phyloP scores from a whole-genome alignment of 2,329 filamentous ascomycete genomes.

The Fusarium torreyae region DNA sequence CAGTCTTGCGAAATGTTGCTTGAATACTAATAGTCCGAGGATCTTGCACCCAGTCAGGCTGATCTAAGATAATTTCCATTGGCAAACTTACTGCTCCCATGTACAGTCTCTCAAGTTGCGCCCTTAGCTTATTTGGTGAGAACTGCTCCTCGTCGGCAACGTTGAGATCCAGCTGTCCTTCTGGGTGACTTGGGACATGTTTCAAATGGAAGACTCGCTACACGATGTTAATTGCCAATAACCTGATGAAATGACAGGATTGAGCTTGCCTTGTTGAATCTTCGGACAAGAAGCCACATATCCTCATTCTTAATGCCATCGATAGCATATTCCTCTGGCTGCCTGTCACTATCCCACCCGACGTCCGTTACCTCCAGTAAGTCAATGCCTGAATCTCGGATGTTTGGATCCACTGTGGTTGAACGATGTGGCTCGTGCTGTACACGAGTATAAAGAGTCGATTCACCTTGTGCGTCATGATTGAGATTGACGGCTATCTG shows the following conservation, averaged over 20 bases:
- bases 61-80: too few relatives aligned
- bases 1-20: conserved; percentile 79
- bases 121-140: conserved; percentile 83
- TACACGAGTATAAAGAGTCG: neutral
- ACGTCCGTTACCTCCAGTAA: neutral
- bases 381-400: accelerated
- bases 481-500: conserved; percentile 13
- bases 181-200: neutral
- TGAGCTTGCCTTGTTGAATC: conserved; percentile 27
- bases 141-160: conserved; percentile 82
- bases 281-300: conserved; percentile 25
- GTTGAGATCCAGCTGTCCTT: conserved; percentile 24
- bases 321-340: neutral
- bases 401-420: accelerated
- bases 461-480: neutral
- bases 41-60: neutral
- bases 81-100: conserved; percentile 71
- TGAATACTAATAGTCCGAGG: neutral
- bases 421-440: neutral
- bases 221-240: accelerated
- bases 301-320: conserved; percentile 24
- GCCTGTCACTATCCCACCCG: conserved; percentile 1
- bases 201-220: conserved; percentile 34
- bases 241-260: neutral
- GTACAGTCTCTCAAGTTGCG: conserved; percentile 82